These are phyloP conservation scores for Tetraselmis chui DNA, from an alignment of 139 green algal genomes.

Conservation along the genomic window DNA sequence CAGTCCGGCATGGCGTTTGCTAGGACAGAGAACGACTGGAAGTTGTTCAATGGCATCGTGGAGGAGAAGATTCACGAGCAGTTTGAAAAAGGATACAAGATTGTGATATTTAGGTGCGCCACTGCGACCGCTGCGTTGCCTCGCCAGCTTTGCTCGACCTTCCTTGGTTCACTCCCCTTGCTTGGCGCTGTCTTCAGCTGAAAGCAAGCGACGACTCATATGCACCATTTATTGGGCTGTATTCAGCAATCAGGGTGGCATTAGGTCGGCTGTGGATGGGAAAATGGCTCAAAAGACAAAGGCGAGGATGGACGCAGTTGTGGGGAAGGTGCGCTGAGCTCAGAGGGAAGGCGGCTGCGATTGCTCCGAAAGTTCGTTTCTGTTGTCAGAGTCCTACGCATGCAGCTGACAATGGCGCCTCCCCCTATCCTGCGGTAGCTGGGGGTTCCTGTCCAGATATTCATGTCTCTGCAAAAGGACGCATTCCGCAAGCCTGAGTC, in stretches of 20 bases:
- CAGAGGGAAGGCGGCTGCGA: no score
- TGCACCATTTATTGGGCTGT: no score
- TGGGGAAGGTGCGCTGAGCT: constrained; percentile 27
- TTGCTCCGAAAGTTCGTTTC: no score
- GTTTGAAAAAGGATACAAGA: constrained; percentile 44
- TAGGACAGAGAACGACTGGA: constrained; percentile 40
- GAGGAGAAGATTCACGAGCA: constrained; percentile 32
- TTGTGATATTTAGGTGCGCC: constrained; percentile 61
- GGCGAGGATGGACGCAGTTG: constrained; percentile 26
- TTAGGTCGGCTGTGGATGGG: constrained; percentile 52
- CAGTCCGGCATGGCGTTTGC: constrained; percentile 43
- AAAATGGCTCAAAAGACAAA: constrained; percentile 45
- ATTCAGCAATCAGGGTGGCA: constrained; percentile 64
- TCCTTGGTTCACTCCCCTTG: neutral
- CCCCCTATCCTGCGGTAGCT: constrained; percentile 4
- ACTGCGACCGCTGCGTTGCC: neutral
- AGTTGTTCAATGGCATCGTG: constrained; percentile 48
- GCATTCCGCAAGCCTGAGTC: constrained; percentile 50
- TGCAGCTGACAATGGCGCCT: no score
- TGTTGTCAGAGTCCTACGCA: no score
- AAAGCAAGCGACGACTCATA: no score
- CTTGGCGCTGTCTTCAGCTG: neutral
- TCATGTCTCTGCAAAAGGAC: constrained; percentile 39
- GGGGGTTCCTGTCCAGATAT: constrained; percentile 26
- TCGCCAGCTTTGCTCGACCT: neutral